A percentile compares a stretch with the other conserved stretches of the same genome.
These are phyloP conservation scores for Penicillium alfredii DNA, from an alignment of 495 filamentous ascomycete species.

Conservation along the genomic window DNA sequence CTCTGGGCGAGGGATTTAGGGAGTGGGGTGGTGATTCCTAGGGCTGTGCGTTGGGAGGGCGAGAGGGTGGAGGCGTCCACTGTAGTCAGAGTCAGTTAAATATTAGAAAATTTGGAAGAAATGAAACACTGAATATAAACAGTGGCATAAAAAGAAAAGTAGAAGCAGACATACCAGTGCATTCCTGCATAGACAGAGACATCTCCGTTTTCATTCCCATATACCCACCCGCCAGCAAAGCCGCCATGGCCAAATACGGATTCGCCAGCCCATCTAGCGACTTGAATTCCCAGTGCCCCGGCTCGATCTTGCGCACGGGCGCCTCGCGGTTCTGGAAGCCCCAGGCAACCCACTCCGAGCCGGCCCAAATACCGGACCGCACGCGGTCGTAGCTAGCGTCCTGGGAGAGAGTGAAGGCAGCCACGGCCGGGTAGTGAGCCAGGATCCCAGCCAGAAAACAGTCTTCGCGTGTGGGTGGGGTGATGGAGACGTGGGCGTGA, in stretches of 20 bases:
- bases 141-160: background rate
- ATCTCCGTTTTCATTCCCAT: conserved; percentile 48
- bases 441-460: conserved; percentile 37
- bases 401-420: conserved; percentile 33
- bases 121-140: background rate
- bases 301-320: conserved; percentile 35
- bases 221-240: conserved; percentile 59
- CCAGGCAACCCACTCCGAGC: conserved; percentile 41
- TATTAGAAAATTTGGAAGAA: background rate
- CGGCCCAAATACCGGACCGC: conserved; percentile 49
- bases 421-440: conserved; percentile 24
- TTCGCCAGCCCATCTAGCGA: conserved; percentile 38
- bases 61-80: conserved; percentile 30
- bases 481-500: conserved; percentile 41
- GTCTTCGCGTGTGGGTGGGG: conserved; percentile 20
- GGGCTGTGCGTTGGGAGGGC: conserved; percentile 13
- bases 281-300: conserved; percentile 39
- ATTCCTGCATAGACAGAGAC: conserved; percentile 50
- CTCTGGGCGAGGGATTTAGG: conserved; percentile 33
- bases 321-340: conserved; percentile 42
- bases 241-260: conserved; percentile 46
- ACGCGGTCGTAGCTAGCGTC: conserved; percentile 41
- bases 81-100: conserved; percentile 2
- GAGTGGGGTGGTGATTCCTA: conserved; percentile 37
- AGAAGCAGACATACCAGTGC: conserved; percentile 36